Evolutionary conservation across 2,329 filamentous ascomycete genomes (phyloP).

Genomic region (Aspergillus nomiae): DNA sequence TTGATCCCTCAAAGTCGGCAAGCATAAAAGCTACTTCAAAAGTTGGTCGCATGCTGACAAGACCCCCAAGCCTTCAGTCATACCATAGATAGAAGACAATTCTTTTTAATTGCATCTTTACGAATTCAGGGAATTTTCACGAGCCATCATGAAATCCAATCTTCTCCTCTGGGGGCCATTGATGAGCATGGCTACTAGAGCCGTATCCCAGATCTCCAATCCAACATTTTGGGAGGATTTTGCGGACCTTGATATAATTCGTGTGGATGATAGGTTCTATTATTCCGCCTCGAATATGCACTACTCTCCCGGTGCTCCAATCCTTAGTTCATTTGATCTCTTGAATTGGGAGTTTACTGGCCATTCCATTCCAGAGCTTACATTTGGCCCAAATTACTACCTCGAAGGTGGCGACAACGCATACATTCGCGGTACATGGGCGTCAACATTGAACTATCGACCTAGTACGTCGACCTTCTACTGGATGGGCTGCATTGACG

Average conservation of each 20-base stretch:
- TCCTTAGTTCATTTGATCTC: constrained; percentile 59
- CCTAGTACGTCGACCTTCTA: constrained; percentile 54
- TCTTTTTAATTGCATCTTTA: background rate
- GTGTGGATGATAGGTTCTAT: constrained; percentile 55
- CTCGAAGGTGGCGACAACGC: constrained; percentile 34
- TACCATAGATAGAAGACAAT: background rate
- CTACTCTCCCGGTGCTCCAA: constrained; percentile 59
- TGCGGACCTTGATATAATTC: constrained; percentile 58
- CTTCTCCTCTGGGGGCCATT: background rate
- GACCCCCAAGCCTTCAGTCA: background rate
- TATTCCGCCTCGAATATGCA: constrained; percentile 60
- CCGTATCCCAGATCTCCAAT: constrained; percentile 40
- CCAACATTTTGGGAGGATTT: constrained; percentile 60
- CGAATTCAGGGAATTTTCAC: background rate
- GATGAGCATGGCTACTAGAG: background rate
- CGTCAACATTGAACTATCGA: constrained; percentile 56
- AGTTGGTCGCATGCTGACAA: background rate
- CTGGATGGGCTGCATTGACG: constrained; percentile 61
- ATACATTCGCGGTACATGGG: constrained; percentile 60
- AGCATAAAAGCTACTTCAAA: background rate
- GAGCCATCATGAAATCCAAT: background rate
- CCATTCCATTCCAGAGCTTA: constrained; percentile 49
- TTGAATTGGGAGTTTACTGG: constrained; percentile 53
- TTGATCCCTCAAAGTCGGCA: background rate
- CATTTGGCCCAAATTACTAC: constrained; percentile 51